These are phyloP conservation scores for Psilocybe mexicana DNA, from an alignment of 1,284 basidiomycete genomes.

Conservation along the genomic window DNA sequence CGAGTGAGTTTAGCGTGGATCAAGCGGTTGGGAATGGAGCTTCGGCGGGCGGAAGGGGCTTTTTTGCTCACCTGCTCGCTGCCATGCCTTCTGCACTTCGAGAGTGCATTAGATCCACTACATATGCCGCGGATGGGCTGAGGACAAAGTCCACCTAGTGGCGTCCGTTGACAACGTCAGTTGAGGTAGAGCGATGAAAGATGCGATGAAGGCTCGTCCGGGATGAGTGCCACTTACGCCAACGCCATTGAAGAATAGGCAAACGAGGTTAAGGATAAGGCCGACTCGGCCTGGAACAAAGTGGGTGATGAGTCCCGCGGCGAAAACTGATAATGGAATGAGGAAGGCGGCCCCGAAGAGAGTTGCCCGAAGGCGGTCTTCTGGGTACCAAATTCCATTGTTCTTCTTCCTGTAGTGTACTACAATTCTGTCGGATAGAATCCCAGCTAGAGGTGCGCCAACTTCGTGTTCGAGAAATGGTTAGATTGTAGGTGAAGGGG, in stretches of 20 bases:
- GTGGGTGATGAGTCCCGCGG: constrained; percentile 22
- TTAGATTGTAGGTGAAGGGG: background rate
- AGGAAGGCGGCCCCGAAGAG: constrained; percentile 23
- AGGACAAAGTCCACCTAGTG: constrained; percentile 27
- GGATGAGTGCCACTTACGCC: constrained; percentile 35
- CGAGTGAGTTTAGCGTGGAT: background rate
- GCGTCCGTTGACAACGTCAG: too few relatives aligned
- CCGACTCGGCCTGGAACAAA: constrained; percentile 30
- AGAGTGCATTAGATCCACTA: constrained; percentile 39
- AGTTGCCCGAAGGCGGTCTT: constrained; percentile 30
- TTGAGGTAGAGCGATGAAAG: too few relatives aligned
- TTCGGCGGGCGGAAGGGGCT: background rate
- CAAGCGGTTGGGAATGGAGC: background rate
- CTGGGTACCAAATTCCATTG: constrained; percentile 31
- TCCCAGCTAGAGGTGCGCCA: constrained; percentile 33
- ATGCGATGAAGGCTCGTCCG: background rate
- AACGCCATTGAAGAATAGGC: constrained; percentile 39
- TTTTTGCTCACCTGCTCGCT: constrained; percentile 30
- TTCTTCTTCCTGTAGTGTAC: constrained; percentile 27
- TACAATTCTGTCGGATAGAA: constrained; percentile 31
- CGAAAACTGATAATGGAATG: constrained; percentile 23
- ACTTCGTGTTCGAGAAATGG: constrained; percentile 26
- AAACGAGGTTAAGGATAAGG: constrained; percentile 30
- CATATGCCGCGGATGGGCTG: constrained; percentile 36
- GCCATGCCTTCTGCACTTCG: constrained; percentile 40